Base-by-base conservation (phyloP, 208 protist species). In the Porcisia hertigi region DNA sequence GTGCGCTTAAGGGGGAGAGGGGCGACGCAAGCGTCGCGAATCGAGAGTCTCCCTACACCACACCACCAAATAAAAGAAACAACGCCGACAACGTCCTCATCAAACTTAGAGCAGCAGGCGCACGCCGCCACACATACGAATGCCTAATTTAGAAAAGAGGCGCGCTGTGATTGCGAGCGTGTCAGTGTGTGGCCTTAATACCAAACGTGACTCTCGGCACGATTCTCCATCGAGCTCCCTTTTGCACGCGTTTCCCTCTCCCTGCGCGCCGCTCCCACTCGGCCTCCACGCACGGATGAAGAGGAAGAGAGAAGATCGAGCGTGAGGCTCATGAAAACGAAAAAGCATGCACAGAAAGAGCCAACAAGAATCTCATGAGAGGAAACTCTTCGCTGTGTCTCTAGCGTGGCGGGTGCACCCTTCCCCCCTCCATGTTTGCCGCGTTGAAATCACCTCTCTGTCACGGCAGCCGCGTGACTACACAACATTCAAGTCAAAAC, bases 401-500 rank as follows among this genome's bases (percentile, higher is more conserved):
- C 7, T 14, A 30, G 11, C 41, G 63, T 20, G 23, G 63, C 14
- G 9, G 0, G 16, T 30, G 9, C 41, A 36, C 47, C 23, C 23
- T 36, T 8, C 14, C 20, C n/a, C 47, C 23, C 52, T 60, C 23
- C 66, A n/a, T 52, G 52, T 47, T 52, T 36, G 18, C 41, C 41
- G 11, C 25, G 7, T n/a, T 12, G 63, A 47, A 52, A 67, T 18
- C 34, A 43, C 60, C 8, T 23, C 41, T 30, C 41, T 25, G 47
- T 67, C 63, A 49, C 41, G 16, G 41, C 63, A 30, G 64, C 53
- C 63, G 69, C 53, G 7, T 39, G 11, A 0, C 83, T 64, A 90
- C 39, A 79, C 77, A 7, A 70, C 25, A 41, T 88, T 63, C 0
- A 90, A 76, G 43, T 87, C 86, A 73, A 88, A 88, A 18, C 72